A percentile compares a stretch with the other conserved stretches of the same genome.
Conservation (phyloP, 805 yeast species). For the Yarrowia osloensis region DNA sequence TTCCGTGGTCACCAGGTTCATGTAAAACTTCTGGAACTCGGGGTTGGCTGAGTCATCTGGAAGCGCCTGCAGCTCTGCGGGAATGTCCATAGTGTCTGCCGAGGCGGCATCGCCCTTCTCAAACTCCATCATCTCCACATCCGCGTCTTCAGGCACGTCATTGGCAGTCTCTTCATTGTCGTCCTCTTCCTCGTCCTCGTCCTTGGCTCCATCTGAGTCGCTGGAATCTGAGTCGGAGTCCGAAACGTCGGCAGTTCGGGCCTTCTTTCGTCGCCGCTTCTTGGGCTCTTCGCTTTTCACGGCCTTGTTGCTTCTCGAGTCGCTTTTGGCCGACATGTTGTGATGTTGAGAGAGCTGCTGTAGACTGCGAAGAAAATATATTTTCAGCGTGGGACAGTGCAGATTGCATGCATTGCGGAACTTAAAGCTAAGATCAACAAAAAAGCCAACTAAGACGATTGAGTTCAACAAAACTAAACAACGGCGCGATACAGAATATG, state of each 20-base stretch:
- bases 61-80: not conserved
- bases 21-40: constrained; percentile 46
- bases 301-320: constrained; percentile 20
- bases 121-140: constrained; percentile 34
- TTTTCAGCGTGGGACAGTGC: not conserved
- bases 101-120: constrained; percentile 32
- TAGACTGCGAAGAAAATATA: not conserved
- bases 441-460: not conserved
- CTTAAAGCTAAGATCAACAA: too few relatives aligned
- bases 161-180: not conserved
- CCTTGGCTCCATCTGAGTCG: not conserved
- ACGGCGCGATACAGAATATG: too few relatives aligned
- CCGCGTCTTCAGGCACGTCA: not conserved
- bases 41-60: constrained; percentile 22
- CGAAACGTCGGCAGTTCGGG: constrained; percentile 36
- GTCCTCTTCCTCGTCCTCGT: not conserved
- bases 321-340: constrained; percentile 17
- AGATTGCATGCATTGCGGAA: not conserved
- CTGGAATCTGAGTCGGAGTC: constrained; percentile 33
- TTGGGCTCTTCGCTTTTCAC: constrained; percentile 3
- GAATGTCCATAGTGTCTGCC: not conserved
- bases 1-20: constrained; percentile 49
- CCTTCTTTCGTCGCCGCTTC: constrained; percentile 38
- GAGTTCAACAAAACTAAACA: too few relatives aligned
- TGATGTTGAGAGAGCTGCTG: not conserved